phyloP scores from a whole-genome alignment of 2,329 filamentous ascomycete genomes.

The Trichoderma sp. region DNA sequence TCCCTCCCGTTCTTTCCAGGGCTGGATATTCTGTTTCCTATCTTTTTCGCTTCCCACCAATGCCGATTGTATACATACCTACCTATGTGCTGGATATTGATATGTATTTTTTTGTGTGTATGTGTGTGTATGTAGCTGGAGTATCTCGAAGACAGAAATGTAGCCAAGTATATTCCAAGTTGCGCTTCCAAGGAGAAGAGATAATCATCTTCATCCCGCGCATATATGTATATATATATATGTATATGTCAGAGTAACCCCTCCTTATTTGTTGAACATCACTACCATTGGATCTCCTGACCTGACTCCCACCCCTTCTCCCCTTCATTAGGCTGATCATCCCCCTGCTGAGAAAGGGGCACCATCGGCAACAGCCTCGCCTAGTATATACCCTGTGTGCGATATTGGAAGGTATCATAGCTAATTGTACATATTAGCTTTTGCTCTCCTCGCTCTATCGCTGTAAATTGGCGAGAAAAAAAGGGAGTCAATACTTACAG shows the following conservation, averaged over 20 bases:
- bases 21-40: not conserved
- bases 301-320: not conserved
- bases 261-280: not conserved
- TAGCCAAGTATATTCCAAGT: conserved; percentile 11
- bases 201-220: not conserved
- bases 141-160: not conserved
- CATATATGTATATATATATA: not conserved
- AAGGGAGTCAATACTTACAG: conserved; percentile 60
- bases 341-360: not conserved
- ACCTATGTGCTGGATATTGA: not conserved
- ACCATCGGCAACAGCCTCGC: not conserved
- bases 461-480: not conserved
- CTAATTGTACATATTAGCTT: conserved; percentile 44
- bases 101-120: not conserved
- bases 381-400: conserved; percentile 85
- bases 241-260: not conserved
- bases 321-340: not conserved
- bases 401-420: conserved; percentile 86
- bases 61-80: conserved; percentile 11
- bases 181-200: not conserved
- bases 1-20: not conserved
- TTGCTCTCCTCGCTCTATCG: conserved; percentile 4
- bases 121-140: not conserved
- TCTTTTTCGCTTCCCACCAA: not conserved
- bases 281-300: not conserved